These are phyloP conservation scores for Cerioporus squamosus DNA, from an alignment of 1,284 basidiomycete species.

Conservation along the genomic window DNA sequence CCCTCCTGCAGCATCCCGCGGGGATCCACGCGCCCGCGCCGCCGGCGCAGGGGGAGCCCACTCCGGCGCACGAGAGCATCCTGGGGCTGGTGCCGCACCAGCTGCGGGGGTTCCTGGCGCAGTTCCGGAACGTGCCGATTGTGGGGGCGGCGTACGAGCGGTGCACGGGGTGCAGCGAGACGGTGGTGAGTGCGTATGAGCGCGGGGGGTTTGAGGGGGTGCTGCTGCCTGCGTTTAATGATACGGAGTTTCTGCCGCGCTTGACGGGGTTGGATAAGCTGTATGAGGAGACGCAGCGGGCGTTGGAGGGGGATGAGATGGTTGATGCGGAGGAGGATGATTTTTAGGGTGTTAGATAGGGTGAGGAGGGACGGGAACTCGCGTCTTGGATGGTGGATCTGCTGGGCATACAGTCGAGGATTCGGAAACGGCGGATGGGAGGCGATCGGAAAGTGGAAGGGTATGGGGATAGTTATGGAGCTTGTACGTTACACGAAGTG, in stretches of 20 bases:
- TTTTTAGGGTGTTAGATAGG: too few species aligned
- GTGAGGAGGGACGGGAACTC: too few species aligned
- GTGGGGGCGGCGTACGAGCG: conserved; percentile 85
- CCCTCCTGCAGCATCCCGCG: conserved; percentile 89
- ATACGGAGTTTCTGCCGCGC: conserved; percentile 78
- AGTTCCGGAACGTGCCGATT: conserved; percentile 86
- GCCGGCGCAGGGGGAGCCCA: too few species aligned
- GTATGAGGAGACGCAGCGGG: conserved; percentile 80
- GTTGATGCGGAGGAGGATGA: conserved; percentile 63
- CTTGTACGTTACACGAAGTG: too few species aligned
- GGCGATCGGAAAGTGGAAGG: too few species aligned
- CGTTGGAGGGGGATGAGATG: conserved; percentile 78
- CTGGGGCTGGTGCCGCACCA: conserved; percentile 94
- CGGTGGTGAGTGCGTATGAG: conserved; percentile 74
- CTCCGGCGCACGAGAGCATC: conserved; percentile 55
- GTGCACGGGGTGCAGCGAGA: conserved; percentile 91
- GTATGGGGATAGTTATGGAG: too few species aligned
- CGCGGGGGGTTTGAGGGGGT: conserved; percentile 72
- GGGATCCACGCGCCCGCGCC: too few species aligned
- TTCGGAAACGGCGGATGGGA: too few species aligned
- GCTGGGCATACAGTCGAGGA: too few species aligned
- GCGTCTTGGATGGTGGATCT: too few species aligned
- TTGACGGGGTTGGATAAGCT: conserved; percentile 88
- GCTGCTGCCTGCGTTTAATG: conserved; percentile 85
- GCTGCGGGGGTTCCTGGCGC: conserved; percentile 86